These are phyloP conservation scores for Lipomyces mesembrius DNA, from an alignment of 805 yeast species.

Conservation along the genomic window DNA sequence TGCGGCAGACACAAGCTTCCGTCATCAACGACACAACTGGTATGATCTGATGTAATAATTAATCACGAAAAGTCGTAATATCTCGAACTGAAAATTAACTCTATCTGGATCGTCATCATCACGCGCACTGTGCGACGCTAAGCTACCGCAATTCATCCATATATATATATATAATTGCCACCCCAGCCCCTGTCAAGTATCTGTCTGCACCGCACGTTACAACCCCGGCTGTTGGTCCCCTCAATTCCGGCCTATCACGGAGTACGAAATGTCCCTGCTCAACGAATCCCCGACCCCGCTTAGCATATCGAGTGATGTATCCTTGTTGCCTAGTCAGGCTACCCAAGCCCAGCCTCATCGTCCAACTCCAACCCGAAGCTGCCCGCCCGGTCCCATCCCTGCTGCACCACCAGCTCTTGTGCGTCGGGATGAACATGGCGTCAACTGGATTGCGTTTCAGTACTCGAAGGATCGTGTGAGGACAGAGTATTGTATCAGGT, in stretches of 20 bases:
- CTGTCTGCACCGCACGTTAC: background rate
- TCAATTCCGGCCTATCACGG: background rate
- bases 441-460: conserved; percentile 45
- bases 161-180: background rate
- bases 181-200: conserved; percentile 3
- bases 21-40: background rate
- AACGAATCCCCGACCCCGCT: conserved; percentile 1
- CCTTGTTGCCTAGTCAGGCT: background rate
- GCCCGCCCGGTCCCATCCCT: conserved; percentile 43
- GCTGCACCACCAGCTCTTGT: conserved; percentile 41
- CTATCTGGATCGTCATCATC: background rate
- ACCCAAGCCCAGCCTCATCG: conserved; percentile 2
- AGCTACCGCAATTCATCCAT: background rate
- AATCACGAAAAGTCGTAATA: background rate
- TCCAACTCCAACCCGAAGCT: conserved; percentile 4
- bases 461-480: conserved; percentile 45
- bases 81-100: background rate
- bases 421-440: conserved; percentile 40
- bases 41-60: background rate
- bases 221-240: background rate
- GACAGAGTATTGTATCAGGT: conserved; percentile 44
- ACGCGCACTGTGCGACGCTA: background rate
- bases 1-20: background rate
- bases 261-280: background rate
- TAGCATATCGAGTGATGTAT: conserved; percentile 1